Percentiles rank a stretch among this genome's conserved stretches.
These are phyloP conservation scores for Grosmannia penicillata DNA, from an alignment of 2,329 filamentous ascomycete genomes.

Conservation along the genomic window DNA sequence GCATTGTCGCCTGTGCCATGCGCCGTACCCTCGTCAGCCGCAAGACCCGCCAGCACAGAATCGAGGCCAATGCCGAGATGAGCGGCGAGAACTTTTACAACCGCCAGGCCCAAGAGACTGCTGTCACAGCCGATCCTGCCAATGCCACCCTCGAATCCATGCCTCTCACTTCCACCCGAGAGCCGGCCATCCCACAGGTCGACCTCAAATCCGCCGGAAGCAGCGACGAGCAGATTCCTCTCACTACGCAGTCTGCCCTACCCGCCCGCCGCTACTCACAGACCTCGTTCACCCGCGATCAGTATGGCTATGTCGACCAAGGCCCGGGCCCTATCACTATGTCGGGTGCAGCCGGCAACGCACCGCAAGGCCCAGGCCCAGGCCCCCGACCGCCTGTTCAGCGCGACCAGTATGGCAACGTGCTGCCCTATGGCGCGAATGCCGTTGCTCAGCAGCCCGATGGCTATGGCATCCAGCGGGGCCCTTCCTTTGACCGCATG, in stretches of 20 bases:
- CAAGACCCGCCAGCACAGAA: constrained; percentile 83
- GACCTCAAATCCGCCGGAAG: constrained; percentile 48
- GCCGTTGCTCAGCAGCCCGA: constrained; percentile 26
- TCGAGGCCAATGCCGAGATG: constrained; percentile 93
- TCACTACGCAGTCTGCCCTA: constrained; percentile 50
- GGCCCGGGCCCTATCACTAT: constrained; percentile 13
- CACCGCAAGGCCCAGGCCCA: constrained; percentile 11
- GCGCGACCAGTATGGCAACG: constrained; percentile 53
- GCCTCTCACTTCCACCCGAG: constrained; percentile 10
- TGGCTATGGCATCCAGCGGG: constrained; percentile 30
- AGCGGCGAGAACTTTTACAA: constrained; percentile 87
- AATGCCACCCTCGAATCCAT: constrained; percentile 19
- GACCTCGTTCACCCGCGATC: constrained; percentile 33
- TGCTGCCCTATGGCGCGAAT: constrained; percentile 37
- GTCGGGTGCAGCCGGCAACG: constrained; percentile 11
- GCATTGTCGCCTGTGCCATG: constrained; percentile 87
- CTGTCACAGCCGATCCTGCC: constrained; percentile 21
- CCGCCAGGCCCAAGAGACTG: constrained; percentile 39
- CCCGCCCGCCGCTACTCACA: constrained; percentile 28
- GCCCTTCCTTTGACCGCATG: constrained; percentile 31
- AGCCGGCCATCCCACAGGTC: constrained; percentile 44
- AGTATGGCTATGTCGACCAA: constrained; percentile 24
- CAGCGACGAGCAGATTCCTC: constrained; percentile 56
- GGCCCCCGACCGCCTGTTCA: constrained; percentile 19
- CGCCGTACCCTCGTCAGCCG: constrained; percentile 78